A percentile compares a stretch with the other conserved stretches of the same genome.
Conservation (phyloP, 2,329 filamentous ascomycete genomes). For the Tricladium varicosporioides region DNA sequence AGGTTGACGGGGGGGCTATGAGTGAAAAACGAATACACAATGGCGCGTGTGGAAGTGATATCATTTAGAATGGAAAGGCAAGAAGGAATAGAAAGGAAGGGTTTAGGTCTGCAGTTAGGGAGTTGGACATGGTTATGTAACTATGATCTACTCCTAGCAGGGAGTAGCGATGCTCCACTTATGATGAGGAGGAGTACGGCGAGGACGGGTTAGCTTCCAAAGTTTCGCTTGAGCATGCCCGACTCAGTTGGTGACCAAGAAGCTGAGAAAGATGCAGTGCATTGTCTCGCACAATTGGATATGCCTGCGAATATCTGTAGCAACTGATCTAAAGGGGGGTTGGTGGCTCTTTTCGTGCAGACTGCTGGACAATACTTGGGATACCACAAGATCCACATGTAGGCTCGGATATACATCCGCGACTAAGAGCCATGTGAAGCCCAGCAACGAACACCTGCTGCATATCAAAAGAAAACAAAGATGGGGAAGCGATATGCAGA, state of each 20-base stretch:
- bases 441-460: too few relatives aligned
- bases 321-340: background rate
- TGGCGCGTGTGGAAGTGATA: background rate
- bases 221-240: background rate
- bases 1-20: background rate
- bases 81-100: too few relatives aligned
- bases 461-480: too few relatives aligned
- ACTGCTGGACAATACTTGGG: background rate
- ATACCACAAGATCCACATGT: background rate
- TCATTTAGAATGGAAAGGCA: background rate
- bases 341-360: background rate
- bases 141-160: too few relatives aligned
- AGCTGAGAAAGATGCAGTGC: background rate
- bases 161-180: too few relatives aligned
- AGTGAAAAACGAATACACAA: background rate
- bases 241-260: background rate
- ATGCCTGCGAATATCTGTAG: background rate
- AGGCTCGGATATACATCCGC: too few relatives aligned
- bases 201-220: background rate
- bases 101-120: too few relatives aligned
- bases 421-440: too few relatives aligned
- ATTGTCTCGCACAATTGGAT: background rate
- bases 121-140: too few relatives aligned
- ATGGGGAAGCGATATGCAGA: too few relatives aligned
- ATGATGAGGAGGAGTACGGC: too few relatives aligned